These are phyloP conservation scores for Aspergillus hancockii DNA, from an alignment of 495 filamentous ascomycete species.

Conservation along the genomic window DNA sequence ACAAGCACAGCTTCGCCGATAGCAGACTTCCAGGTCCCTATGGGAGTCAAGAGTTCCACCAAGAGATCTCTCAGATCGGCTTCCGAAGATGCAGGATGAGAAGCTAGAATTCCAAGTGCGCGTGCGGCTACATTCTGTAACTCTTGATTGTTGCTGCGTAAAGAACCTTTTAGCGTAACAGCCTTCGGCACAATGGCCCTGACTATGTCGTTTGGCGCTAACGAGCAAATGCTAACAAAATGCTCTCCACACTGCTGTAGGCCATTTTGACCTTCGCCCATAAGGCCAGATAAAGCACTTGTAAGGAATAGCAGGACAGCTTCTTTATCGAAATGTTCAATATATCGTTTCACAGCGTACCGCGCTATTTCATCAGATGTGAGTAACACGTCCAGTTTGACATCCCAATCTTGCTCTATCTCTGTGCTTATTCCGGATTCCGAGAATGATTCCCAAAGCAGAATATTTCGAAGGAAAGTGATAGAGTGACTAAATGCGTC, in stretches of 20 bases:
- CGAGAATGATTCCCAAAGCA: slow-evolving; percentile 69
- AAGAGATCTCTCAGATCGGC: slow-evolving; percentile 40
- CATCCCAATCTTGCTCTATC: slow-evolving; percentile 83
- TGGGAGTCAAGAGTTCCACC: slow-evolving; percentile 37
- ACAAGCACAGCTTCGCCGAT: slow-evolving; percentile 61
- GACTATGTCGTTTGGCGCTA: slow-evolving; percentile 57
- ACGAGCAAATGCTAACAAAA: slow-evolving; percentile 68
- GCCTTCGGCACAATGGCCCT: slow-evolving; percentile 48
- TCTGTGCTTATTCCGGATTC: slow-evolving; percentile 49
- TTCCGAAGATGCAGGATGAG: slow-evolving; percentile 54
- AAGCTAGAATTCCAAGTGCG: slow-evolving; percentile 76
- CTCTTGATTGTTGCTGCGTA: slow-evolving; percentile 68
- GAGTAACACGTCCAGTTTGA: slow-evolving; percentile 69
- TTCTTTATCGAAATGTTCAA: slow-evolving; percentile 34
- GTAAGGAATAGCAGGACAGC: slow-evolving; percentile 46
- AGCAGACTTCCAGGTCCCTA: slow-evolving; percentile 54
- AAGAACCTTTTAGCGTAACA: slow-evolving; percentile 52
- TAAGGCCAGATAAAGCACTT: slow-evolving; percentile 61
- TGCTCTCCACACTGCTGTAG: slow-evolving; percentile 57
- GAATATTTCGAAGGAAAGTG: slow-evolving; percentile 69
- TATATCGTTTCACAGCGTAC: slow-evolving; percentile 54
- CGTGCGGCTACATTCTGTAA: slow-evolving; percentile 64
- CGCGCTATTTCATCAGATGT: slow-evolving; percentile 64
- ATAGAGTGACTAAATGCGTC: slow-evolving; percentile 60
- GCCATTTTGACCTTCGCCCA: slow-evolving; percentile 46